These are phyloP conservation scores for Gardenia jasminoides DNA, from an alignment of 257 asterid genomes.

Conservation along the genomic window DNA sequence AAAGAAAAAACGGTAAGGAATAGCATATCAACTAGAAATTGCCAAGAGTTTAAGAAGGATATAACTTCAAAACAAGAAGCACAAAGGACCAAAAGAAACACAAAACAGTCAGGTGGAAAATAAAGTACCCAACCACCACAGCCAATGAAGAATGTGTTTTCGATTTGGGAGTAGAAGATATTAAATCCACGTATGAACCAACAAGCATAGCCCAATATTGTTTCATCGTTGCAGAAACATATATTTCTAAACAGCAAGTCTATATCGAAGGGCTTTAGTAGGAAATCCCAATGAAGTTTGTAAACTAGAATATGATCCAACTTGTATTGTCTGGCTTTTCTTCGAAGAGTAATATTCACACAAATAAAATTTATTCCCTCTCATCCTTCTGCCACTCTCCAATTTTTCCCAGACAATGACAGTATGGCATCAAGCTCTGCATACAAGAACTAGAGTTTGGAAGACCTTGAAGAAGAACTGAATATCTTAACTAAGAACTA, in stretches of 20 bases:
- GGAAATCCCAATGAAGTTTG: neutral
- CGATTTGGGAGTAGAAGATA: neutral
- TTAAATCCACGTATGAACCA: neutral
- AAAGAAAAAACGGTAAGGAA: neutral
- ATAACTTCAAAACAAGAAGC: neutral
- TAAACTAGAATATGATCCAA: neutral
- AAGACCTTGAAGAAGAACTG: neutral
- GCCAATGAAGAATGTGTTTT: neutral
- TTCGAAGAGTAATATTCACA: neutral
- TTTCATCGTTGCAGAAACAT: neutral
- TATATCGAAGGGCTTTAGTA: neutral
- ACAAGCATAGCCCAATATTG: neutral
- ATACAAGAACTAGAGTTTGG: neutral
- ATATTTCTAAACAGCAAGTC: neutral
- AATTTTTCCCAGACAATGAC: neutral
- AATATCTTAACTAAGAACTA: neutral
- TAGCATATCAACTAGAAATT: neutral
- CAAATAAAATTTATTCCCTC: neutral
- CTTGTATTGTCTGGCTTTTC: neutral
- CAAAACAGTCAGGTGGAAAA: too few species aligned
- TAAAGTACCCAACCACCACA: slow-evolving; percentile 1
- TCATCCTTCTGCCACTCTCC: neutral
- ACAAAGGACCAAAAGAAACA: neutral
- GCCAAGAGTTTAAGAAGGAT: neutral
- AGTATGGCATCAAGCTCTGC: neutral